Conservation (phyloP, 2,329 filamentous ascomycete species). For the Ceratocystis alfenasii region DNA sequence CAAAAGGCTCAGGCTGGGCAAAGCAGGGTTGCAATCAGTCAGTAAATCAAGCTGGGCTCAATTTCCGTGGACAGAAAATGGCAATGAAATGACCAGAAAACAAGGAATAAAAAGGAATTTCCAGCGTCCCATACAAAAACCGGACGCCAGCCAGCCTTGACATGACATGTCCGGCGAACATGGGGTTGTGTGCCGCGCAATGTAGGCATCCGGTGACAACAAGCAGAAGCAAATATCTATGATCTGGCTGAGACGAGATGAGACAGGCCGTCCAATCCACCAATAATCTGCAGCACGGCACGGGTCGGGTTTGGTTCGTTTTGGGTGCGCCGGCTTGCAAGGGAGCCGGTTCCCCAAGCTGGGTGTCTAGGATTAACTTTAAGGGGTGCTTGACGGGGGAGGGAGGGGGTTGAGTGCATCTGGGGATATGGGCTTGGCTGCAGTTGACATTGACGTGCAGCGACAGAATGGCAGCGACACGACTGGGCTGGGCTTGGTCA, state of each 20-base stretch:
- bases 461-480: neutral
- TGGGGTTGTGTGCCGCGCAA: neutral
- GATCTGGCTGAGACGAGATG: neutral
- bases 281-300: neutral
- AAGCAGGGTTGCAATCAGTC: too few relatives aligned
- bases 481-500: neutral
- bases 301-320: neutral
- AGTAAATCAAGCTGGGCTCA: too few relatives aligned
- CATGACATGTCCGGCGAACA: neutral
- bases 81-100: too few relatives aligned
- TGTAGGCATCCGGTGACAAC: neutral
- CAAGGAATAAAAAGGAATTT: neutral
- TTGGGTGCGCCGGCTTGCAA: neutral
- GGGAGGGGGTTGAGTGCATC: neutral
- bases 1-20: too few relatives aligned
- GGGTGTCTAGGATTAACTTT: neutral
- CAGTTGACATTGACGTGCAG: neutral
- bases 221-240: neutral
- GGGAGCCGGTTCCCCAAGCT: conserved; percentile 7
- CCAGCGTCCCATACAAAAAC: neutral
- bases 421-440: neutral
- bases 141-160: neutral
- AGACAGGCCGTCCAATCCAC: neutral
- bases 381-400: neutral
- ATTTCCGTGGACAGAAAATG: neutral